phyloP scores from a whole-genome alignment of 768 basidiomycete species.

The Suillus spraguei region DNA sequence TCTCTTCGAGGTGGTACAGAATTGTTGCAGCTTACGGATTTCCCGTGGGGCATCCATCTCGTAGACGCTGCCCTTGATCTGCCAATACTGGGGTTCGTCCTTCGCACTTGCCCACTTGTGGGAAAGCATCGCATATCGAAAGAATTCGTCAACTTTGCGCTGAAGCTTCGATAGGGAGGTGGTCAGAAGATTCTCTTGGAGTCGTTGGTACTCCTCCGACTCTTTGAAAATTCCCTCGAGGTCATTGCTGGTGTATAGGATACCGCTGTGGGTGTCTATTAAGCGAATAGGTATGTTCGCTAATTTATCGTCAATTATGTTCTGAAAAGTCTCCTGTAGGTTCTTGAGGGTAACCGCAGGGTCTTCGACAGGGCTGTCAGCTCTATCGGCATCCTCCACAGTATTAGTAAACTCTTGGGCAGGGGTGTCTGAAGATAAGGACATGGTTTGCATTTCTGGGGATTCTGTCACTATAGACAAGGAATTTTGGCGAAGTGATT shows the following conservation, averaged over 20 bases:
- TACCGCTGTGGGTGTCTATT: slow-evolving; percentile 5
- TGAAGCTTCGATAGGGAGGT: background rate
- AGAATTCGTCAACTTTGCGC: slow-evolving; percentile 14
- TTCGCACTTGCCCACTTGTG: slow-evolving; percentile 19
- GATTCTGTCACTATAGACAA: background rate
- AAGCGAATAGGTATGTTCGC: slow-evolving; percentile 8
- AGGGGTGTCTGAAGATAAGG: background rate
- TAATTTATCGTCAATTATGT: slow-evolving; percentile 7
- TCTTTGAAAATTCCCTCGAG: slow-evolving; percentile 6
- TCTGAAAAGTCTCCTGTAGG: slow-evolving; percentile 1
- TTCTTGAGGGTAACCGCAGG: slow-evolving; percentile 3
- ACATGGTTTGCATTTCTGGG: background rate
- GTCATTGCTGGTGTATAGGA: slow-evolving; percentile 3
- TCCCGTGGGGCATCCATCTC: slow-evolving; percentile 1
- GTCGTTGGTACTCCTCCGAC: slow-evolving; percentile 3
- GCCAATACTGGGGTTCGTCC: slow-evolving; percentile 8
- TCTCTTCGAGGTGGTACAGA: slow-evolving; percentile 29
- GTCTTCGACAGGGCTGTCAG: slow-evolving; percentile 2
- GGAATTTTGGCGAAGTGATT: background rate
- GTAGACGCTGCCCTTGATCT: slow-evolving; percentile 20
- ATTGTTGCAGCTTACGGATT: slow-evolving; percentile 30
- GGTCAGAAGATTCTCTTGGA: background rate
- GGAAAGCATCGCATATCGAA: slow-evolving; percentile 14
- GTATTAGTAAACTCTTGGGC: background rate
- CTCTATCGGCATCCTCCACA: background rate